Evolutionary conservation across 345 rosid genomes (phyloP).

Genomic region (Ceriops tagal): DNA sequence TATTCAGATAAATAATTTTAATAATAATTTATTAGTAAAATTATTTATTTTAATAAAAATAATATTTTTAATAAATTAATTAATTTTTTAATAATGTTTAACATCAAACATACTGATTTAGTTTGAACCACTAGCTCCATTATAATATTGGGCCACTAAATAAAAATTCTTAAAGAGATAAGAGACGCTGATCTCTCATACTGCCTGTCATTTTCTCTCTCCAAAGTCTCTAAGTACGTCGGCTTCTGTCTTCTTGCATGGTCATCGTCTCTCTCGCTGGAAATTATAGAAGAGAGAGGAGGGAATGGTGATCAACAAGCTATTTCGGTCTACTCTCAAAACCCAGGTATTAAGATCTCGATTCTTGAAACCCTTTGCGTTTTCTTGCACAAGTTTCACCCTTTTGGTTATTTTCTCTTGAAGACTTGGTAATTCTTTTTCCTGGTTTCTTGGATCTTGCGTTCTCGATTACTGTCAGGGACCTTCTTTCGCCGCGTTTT

Average conservation of each 20-base stretch:
- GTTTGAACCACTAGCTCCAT: no score
- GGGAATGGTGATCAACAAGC: slow-evolving; percentile 10
- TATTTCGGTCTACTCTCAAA: slow-evolving; percentile 27
- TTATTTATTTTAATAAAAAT: no score
- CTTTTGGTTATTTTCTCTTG: neutral
- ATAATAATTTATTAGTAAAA: no score
- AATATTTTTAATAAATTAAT: no score
- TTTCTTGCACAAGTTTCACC: neutral
- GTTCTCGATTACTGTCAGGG: neutral
- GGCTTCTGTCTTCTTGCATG: neutral
- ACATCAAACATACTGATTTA: no score
- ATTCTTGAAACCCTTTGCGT: neutral
- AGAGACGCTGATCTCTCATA: no score
- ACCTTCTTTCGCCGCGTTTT: no score
- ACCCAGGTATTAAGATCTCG: slow-evolving; percentile 13
- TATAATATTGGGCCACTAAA: no score
- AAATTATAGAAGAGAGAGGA: neutral
- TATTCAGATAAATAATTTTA: no score
- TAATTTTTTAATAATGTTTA: no score
- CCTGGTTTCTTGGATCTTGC: neutral
- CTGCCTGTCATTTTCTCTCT: no score
- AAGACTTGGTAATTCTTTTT: neutral
- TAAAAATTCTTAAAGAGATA: no score
- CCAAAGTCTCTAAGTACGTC: neutral
- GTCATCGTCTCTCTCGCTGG: neutral